Conservation (phyloP, 2,329 filamentous ascomycete genomes). For the Ploettnerulaceae sp. region DNA sequence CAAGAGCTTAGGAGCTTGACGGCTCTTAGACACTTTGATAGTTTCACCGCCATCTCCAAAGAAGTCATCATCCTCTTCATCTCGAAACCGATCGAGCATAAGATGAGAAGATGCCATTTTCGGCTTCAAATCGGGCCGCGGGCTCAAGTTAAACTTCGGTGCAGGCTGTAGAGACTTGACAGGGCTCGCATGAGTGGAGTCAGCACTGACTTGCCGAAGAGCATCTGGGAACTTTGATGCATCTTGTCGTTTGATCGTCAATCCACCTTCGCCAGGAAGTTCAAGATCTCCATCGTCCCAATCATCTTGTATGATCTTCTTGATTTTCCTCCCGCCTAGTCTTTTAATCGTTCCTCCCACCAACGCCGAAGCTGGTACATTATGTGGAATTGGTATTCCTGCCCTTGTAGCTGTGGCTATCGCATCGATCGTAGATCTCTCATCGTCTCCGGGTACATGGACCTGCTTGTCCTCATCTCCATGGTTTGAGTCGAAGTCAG, state of each 20-base stretch:
- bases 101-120: slow-evolving; percentile 39
- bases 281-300: slow-evolving; percentile 74
- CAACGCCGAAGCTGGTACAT: slow-evolving; percentile 82
- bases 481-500: slow-evolving; percentile 69
- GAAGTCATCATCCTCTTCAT: slow-evolving; percentile 57
- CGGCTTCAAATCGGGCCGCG: slow-evolving; percentile 23
- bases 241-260: slow-evolving; percentile 62
- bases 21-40: slow-evolving; percentile 61
- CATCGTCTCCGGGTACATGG: slow-evolving; percentile 77
- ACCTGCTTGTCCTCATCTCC: slow-evolving; percentile 88
- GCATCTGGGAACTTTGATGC: slow-evolving; percentile 60
- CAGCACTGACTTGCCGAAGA: slow-evolving; percentile 54
- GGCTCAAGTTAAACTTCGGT: slow-evolving; percentile 29
- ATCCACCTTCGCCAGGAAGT: slow-evolving; percentile 52
- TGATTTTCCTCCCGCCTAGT: slow-evolving; percentile 69
- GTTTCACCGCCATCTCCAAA: slow-evolving; percentile 61
- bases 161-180: slow-evolving; percentile 39
- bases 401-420: slow-evolving; percentile 83
- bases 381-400: slow-evolving; percentile 84
- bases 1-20: slow-evolving; percentile 46
- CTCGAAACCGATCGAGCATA: slow-evolving; percentile 60
- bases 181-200: slow-evolving; percentile 50
- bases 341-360: slow-evolving; percentile 91
- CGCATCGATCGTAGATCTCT: slow-evolving; percentile 76
- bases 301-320: slow-evolving; percentile 73